Evolutionary conservation across 2,329 filamentous ascomycete species (phyloP), one percentile per base, ranked within the genome.

Genomic region (Ophiosphaerella narmari): DNA sequence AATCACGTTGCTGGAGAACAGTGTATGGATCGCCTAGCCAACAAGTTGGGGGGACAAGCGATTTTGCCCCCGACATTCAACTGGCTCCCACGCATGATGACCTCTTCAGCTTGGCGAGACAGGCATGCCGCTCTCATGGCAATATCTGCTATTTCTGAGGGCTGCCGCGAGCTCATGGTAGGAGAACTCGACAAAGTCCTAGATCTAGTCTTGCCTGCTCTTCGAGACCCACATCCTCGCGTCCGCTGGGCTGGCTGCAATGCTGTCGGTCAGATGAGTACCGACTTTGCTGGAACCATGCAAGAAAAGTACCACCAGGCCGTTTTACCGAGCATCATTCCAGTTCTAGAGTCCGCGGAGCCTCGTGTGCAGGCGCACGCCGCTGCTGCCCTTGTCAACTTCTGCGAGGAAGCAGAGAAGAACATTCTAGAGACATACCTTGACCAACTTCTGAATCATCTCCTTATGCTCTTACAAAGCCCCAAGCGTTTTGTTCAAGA

Each of bases 231-330:
- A 34, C 94, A 99, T 70, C 90, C 94, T 35, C 90, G 94, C 69
- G 94, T 99, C 47, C 88, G 93, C 65, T 99, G 95, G 87, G 94
- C 94, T 44, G 94, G 92, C 31, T 99, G 94, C 79, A 97, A 99
- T 70, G 94, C 94, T 36, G 83, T 99, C n/a, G 94, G 94, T 24
- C 94, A 99, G 75, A 99, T 99, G 94, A 97, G 93, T 78, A 99
- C 94, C 29, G 94, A 99, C 70, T 99, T 99, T 73, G 93, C 95
- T 11, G 92, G 92, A 11, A 95, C 89, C 9, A 97, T 99, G 93
- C 94, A 99, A 75, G 89, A 90, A 61, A 94, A 96, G 65, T 96
- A 96, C 74, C 94, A 96, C 73, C 85, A 90, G 57, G 82, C 87
- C 38, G 90, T 99, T 13, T 82, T 99, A 43, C 90, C 87, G 62